Evolutionary conservation across 306 rosid species (phyloP), one percentile per base, ranked within the genome.

Genomic region (Vigna trinervia): DNA sequence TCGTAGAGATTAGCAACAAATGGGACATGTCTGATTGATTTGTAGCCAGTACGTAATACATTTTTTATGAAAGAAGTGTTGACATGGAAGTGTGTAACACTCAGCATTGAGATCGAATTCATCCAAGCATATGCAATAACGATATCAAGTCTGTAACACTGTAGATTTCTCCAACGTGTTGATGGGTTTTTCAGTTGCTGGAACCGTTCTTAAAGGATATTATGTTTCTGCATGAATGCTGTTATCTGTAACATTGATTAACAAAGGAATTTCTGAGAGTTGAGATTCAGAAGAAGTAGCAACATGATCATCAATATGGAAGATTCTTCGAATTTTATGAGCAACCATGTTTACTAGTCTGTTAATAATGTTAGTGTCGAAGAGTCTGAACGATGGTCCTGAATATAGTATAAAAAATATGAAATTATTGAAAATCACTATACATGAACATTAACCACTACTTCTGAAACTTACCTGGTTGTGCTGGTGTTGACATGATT

Each of bases 331-430:
- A 22, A 56, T 4, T 9, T 43, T 0, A 22, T 0, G 0, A 22
- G 14, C 4, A 1, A 4, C 1, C 0, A 4, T 0, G 6, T 28
- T 14, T 1, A 5, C 1, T 56, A 56, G 22, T 22, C 9, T 6
- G 0, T 4, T 3, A 20, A 56, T 12, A 0, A 0, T 8, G 11
- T 20, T 6, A 20, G 13, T 1, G 48, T 4, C 0, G 48, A 43
- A 43, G 4, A 11, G 1, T 43, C 2, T 0, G 1, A 26, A 2
- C 5, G 26, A 3, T 10, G 48, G 13, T 43, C 8, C 48, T 41
- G 46, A 41, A 41, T 41, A 8, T 9, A 10, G 28, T 0, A 8
- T 41, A 34, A 41, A 41, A 0, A 1, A 1, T 6, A 36, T 30
- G 32, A 36, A 8, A 36, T 36, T 36, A 1, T 5, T 36, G 41